Conservation (phyloP, 306 rosid genomes). For the Pachyrhizus erosus region DNA sequence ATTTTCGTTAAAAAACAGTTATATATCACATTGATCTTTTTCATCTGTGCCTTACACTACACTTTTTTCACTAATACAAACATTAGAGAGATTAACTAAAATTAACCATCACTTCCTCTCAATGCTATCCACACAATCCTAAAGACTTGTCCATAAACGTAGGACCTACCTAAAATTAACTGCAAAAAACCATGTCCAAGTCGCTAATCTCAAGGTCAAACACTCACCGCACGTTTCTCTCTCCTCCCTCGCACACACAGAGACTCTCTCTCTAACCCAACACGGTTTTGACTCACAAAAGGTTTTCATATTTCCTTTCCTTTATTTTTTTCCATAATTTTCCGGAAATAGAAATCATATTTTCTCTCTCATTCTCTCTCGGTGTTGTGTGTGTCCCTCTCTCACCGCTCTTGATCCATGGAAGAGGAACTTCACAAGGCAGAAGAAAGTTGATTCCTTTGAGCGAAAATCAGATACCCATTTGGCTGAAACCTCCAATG, state of each 20-base stretch:
- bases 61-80: neutral
- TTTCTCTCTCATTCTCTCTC: constrained; percentile 36
- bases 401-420: constrained; percentile 56
- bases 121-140: constrained; percentile 56
- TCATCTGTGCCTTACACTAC: neutral
- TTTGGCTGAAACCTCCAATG: constrained; percentile 56
- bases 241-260: neutral
- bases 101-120: constrained; percentile 35
- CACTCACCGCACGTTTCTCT: constrained; percentile 50
- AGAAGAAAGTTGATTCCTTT: constrained; percentile 45
- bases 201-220: constrained; percentile 64
- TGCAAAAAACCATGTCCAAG: constrained; percentile 10
- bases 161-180: constrained; percentile 55
- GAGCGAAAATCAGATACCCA: constrained; percentile 35
- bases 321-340: constrained; percentile 30
- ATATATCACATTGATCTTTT: neutral
- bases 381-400: neutral
- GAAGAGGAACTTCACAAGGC: constrained; percentile 49
- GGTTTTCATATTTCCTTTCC: constrained; percentile 21
- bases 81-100: constrained; percentile 38
- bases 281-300: constrained; percentile 58
- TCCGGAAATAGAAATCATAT: constrained; percentile 48
- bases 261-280: constrained; percentile 53
- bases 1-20: too few species aligned
- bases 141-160: constrained; percentile 51